Percentiles rank a stretch among this genome's conserved stretches.
Evolutionary conservation across 371 early-diverging fungal genomes (phyloP).

Genomic region (Furculomyces boomerangus): DNA sequence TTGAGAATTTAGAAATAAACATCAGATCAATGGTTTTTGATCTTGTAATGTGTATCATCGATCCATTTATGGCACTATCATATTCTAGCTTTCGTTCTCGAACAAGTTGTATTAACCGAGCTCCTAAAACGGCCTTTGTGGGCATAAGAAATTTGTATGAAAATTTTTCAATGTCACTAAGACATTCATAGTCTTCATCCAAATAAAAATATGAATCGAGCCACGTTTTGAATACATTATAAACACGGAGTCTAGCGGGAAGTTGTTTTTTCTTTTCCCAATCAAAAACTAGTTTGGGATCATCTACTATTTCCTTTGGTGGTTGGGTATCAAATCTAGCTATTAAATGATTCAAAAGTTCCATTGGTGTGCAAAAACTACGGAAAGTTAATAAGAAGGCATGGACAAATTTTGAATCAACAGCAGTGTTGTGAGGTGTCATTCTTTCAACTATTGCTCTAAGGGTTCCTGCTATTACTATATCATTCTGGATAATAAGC

Average conservation of each 20-base stretch:
- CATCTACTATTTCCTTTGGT: slow-evolving; percentile 38
- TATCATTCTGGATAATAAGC: slow-evolving; percentile 63
- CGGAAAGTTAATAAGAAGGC: slow-evolving; percentile 82
- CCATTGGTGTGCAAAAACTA: slow-evolving; percentile 56
- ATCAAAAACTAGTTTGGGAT: slow-evolving; percentile 36
- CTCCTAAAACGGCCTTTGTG: slow-evolving; percentile 4
- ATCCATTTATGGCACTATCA: not conserved
- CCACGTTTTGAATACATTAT: slow-evolving; percentile 83
- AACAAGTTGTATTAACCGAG: slow-evolving; percentile 45
- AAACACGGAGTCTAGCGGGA: slow-evolving; percentile 71
- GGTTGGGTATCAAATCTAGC: slow-evolving; percentile 50
- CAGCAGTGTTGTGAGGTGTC: slow-evolving; percentile 57
- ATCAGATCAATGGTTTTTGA: slow-evolving; percentile 20
- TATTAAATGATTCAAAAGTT: slow-evolving; percentile 52
- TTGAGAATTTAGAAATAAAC: slow-evolving; percentile 44
- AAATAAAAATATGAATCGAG: slow-evolving; percentile 60
- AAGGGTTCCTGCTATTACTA: slow-evolving; percentile 78
- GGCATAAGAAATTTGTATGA: slow-evolving; percentile 41
- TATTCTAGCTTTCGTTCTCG: slow-evolving; percentile 34
- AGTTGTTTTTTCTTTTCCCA: slow-evolving; percentile 78
- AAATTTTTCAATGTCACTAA: slow-evolving; percentile 55
- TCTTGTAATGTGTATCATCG: not conserved
- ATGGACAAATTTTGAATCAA: slow-evolving; percentile 61
- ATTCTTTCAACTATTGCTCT: slow-evolving; percentile 66
- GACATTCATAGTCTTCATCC: slow-evolving; percentile 41